Evolutionary conservation across 2,329 filamentous ascomycete genomes (phyloP).

Genomic region (Arthrobotrys pseudoclavata): DNA sequence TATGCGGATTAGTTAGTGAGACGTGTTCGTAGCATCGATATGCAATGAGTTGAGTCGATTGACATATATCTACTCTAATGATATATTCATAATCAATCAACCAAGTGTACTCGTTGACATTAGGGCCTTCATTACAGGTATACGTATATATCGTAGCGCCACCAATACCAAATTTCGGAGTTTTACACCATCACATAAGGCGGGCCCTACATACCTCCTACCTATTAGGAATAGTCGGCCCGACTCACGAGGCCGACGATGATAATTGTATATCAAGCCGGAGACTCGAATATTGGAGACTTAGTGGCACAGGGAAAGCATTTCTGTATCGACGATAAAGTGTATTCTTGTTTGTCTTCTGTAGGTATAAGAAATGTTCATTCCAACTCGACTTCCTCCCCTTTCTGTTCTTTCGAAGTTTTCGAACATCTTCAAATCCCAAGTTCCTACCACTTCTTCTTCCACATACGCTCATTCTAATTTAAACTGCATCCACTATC

Average conservation of each 20-base stretch:
- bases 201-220: not conserved
- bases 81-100: not conserved
- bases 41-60: too few relatives aligned
- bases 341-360: too few relatives aligned
- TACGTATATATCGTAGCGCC: not conserved
- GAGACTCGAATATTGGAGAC: not conserved
- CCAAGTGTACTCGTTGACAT: not conserved
- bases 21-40: too few relatives aligned
- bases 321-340: too few relatives aligned
- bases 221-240: not conserved
- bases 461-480: not conserved
- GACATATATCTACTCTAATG: too few relatives aligned
- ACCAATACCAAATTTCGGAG: not conserved
- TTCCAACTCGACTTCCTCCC: too few relatives aligned
- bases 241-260: not conserved
- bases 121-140: not conserved
- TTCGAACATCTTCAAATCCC: too few relatives aligned
- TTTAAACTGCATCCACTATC: not conserved
- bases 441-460: too few relatives aligned
- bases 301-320: too few relatives aligned
- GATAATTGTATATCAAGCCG: not conserved
- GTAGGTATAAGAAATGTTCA: not conserved
- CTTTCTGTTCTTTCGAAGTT: too few relatives aligned
- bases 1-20: not conserved
- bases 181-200: not conserved